Evolutionary conservation across 2,329 filamentous ascomycete genomes (phyloP).

Genomic region (Curvularia eragrostidis): DNA sequence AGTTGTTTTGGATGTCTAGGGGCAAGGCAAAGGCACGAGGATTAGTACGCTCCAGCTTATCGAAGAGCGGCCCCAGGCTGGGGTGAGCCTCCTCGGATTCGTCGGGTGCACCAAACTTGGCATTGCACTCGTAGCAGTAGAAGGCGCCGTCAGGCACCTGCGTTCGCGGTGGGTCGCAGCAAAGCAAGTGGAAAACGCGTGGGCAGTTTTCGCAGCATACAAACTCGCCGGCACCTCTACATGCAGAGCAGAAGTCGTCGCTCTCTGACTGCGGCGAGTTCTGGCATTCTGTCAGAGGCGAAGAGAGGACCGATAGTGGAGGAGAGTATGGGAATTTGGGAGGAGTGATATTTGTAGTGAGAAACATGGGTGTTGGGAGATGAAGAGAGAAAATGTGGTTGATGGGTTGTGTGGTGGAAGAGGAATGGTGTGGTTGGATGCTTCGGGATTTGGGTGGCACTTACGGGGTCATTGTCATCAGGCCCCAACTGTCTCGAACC

Average conservation of each 20-base stretch:
- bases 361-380: constrained; percentile 43
- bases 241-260: constrained; percentile 88
- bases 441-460: constrained; percentile 53
- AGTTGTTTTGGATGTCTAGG: constrained; percentile 72
- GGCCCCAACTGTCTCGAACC: constrained; percentile 67
- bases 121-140: constrained; percentile 70
- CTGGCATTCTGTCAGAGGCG: constrained; percentile 52
- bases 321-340: constrained; percentile 47
- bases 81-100: constrained; percentile 31
- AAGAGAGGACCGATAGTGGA: constrained; percentile 44
- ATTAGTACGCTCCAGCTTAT: constrained; percentile 70
- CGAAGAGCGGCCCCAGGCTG: constrained; percentile 67
- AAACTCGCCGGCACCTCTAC: constrained; percentile 81
- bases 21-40: constrained; percentile 76
- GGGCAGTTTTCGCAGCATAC: constrained; percentile 94
- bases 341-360: constrained; percentile 36
- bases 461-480: constrained; percentile 64
- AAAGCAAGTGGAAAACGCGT: constrained; percentile 87
- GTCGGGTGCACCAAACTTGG: constrained; percentile 34
- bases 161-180: constrained; percentile 75
- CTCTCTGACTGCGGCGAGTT: constrained; percentile 64
- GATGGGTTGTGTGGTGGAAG: constrained; percentile 47
- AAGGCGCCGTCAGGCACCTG: constrained; percentile 58
- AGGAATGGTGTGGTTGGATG: constrained; percentile 52
- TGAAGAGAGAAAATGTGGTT: constrained; percentile 36